Evolutionary conservation across 2,329 filamentous ascomycete species (phyloP).

Genomic region (Emergomyces orientalis): DNA sequence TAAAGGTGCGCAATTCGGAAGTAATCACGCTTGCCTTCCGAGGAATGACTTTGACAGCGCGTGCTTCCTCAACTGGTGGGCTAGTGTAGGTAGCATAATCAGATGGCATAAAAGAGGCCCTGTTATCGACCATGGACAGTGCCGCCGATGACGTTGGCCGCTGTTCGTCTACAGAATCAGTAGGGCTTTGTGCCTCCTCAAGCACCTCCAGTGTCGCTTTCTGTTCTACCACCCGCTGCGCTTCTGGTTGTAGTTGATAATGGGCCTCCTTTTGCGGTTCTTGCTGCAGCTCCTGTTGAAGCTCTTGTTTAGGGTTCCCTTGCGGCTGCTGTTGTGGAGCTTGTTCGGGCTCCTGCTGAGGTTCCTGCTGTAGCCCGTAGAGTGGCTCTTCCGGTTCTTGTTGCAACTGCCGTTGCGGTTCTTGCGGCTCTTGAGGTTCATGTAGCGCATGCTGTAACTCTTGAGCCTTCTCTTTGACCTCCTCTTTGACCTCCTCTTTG

Average conservation of each 20-base stretch:
- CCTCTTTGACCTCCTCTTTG: background rate
- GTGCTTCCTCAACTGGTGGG: constrained; percentile 5
- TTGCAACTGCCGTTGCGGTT: background rate
- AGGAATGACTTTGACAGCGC: constrained; percentile 1
- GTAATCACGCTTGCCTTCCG: constrained; percentile 4
- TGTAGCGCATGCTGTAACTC: background rate
- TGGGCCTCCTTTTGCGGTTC: background rate
- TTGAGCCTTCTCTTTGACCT: background rate
- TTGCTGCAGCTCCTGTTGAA: background rate
- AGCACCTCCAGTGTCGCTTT: background rate
- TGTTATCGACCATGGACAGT: background rate
- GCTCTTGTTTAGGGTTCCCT: background rate
- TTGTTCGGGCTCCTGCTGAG: background rate
- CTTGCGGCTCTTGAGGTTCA: background rate
- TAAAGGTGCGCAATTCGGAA: background rate
- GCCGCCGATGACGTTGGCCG: background rate
- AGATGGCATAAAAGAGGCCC: background rate
- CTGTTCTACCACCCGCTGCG: background rate
- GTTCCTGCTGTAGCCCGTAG: background rate
- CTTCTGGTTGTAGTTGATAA: background rate
- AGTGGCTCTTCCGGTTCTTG: background rate
- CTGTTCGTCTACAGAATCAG: background rate
- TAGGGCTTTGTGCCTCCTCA: background rate
- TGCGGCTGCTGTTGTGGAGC: background rate
- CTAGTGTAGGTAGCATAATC: constrained; percentile 4